A percentile compares a stretch with the other conserved stretches of the same genome.
Evolutionary conservation across 352 stramenopile genomes (phyloP).

Genomic region (Albugo candida): DNA sequence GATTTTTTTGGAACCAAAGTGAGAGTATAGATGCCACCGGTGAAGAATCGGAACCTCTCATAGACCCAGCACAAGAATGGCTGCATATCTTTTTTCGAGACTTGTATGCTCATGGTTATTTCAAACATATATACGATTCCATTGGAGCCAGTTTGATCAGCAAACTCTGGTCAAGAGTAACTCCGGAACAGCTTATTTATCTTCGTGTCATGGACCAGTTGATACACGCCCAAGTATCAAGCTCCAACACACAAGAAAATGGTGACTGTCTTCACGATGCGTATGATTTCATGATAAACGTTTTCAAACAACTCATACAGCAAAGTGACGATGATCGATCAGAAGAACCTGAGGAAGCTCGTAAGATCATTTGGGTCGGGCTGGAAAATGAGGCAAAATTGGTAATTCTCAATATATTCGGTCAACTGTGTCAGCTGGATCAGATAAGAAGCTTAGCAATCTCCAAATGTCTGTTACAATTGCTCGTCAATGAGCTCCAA

Average conservation of each 20-base stretch:
- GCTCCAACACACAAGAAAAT: not conserved
- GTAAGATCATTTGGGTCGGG: slow-evolving; percentile 48
- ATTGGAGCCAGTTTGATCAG: slow-evolving; percentile 58
- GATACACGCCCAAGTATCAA: not conserved
- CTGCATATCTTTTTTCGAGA: slow-evolving; percentile 42
- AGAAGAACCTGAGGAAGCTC: slow-evolving; percentile 30
- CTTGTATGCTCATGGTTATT: slow-evolving; percentile 25
- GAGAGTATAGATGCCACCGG: no score
- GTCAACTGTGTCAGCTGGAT: slow-evolving; percentile 24
- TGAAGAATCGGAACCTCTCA: slow-evolving; percentile 5
- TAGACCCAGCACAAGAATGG: slow-evolving; percentile 64
- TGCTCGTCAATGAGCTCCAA: slow-evolving; percentile 34
- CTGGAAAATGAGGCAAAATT: slow-evolving; percentile 63
- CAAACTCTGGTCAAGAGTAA: slow-evolving; percentile 58
- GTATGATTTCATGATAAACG: slow-evolving; percentile 37
- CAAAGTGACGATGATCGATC: slow-evolving; percentile 26
- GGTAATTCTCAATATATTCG: slow-evolving; percentile 46
- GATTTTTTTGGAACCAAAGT: slow-evolving; percentile 17
- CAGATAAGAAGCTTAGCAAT: not conserved
- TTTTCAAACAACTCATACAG: slow-evolving; percentile 27
- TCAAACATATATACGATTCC: slow-evolving; percentile 43
- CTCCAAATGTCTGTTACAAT: slow-evolving; percentile 12
- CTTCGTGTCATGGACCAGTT: slow-evolving; percentile 23
- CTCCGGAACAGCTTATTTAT: slow-evolving; percentile 60
- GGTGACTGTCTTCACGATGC: not conserved